Percentiles rank a stretch among this genome's conserved stretches.
phyloP scores from a whole-genome alignment of 306 rosid species.

The Cajanus cajan region DNA sequence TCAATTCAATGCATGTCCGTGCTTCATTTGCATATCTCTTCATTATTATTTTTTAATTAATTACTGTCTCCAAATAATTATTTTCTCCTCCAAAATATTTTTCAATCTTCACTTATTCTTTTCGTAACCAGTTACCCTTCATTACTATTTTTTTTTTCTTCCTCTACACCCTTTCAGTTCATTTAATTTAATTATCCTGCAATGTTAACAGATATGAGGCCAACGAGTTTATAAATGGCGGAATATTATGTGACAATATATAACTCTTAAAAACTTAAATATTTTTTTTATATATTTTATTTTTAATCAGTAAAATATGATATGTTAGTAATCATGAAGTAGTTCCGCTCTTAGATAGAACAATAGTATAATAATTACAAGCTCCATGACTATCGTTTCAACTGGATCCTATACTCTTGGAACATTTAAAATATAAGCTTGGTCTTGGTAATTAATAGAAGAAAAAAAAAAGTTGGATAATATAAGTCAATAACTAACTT shows the following conservation, averaged over 20 bases:
- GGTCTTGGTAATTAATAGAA: neutral
- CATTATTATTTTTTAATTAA: neutral
- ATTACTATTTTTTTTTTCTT: no score
- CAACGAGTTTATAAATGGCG: no score
- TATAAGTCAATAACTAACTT: neutral
- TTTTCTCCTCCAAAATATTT: no score
- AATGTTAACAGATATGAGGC: no score
- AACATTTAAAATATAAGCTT: neutral
- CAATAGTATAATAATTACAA: neutral
- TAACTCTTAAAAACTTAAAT: neutral
- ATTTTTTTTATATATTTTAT: neutral
- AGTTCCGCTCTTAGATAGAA: neutral
- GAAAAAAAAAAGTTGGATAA: neutral
- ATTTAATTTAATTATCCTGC: no score
- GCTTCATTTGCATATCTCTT: neutral
- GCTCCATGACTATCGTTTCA: neutral
- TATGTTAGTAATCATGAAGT: neutral
- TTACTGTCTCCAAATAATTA: no score
- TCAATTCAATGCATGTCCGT: neutral
- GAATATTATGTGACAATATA: no score
- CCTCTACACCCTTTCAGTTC: no score
- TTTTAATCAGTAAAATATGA: neutral
- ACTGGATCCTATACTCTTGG: conserved; percentile 37
- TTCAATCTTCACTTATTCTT: no score
- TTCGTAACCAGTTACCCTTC: no score